Evolutionary conservation across 1,284 basidiomycete genomes (phyloP).

Genomic region (Marasmius sp.): DNA sequence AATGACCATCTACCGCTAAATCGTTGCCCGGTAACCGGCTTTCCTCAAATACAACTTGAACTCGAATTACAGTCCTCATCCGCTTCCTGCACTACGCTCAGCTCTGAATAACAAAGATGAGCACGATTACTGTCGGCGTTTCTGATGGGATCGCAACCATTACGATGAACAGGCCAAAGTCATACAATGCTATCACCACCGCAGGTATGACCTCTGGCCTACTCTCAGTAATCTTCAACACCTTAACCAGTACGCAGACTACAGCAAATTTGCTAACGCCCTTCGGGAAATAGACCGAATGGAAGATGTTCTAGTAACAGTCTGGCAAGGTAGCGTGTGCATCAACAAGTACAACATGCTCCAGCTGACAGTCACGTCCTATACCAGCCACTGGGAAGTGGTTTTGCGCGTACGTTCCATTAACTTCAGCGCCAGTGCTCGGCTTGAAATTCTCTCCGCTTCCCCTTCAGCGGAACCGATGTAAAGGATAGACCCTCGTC

Average conservation of each 20-base stretch:
- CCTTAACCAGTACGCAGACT: conserved; percentile 41
- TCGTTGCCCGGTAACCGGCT: not conserved
- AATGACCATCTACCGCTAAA: not conserved
- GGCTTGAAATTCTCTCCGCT: not conserved
- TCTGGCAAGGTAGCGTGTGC: conserved; percentile 58
- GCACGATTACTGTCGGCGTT: conserved; percentile 47
- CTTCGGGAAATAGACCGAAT: conserved; percentile 58
- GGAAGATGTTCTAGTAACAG: conserved; percentile 61
- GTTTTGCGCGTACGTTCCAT: conserved; percentile 65
- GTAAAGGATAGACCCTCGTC: conserved; percentile 35
- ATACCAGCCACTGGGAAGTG: conserved; percentile 59
- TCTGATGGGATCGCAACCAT: conserved; percentile 66
- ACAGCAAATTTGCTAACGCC: conserved; percentile 56
- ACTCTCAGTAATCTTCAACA: not conserved
- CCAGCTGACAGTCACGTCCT: not conserved
- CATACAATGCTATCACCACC: conserved; percentile 65
- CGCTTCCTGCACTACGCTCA: not conserved
- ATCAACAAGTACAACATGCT: not conserved
- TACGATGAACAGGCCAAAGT: conserved; percentile 59
- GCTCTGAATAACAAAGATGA: conserved; percentile 23
- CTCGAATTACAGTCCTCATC: not conserved
- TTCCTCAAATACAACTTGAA: not conserved
- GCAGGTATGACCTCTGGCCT: conserved; percentile 29
- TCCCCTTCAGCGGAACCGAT: conserved; percentile 48
- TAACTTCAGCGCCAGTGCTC: not conserved